Base-by-base conservation (phyloP, 2,329 filamentous ascomycete species). In the Samsoniella hepiali region DNA sequence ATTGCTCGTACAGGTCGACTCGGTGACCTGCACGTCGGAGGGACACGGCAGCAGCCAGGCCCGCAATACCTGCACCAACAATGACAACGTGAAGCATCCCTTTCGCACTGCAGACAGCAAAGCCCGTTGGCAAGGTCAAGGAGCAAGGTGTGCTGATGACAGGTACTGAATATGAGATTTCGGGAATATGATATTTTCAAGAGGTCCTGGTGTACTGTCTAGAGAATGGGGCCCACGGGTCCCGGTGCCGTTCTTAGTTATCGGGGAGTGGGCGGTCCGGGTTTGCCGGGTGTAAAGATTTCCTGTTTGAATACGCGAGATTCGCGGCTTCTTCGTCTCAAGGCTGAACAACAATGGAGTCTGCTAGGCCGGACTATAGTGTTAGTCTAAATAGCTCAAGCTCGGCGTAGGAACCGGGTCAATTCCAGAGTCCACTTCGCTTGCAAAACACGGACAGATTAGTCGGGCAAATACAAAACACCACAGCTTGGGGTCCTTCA, bases 1-100 rank as follows among this genome's bases (percentile, higher is more conserved):
- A 78, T n/a, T 62, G 17, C 22, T 62, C 59, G 42, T 62, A 56
- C 5, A 62, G 13, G 1, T 49, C n/a, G 9, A 62, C 59, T 3
- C 9, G 31, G 31, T 56, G 59, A 8, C 59, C 59, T 17, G 59
- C 59, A 10, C 59, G 50, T 8, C 59, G 59, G 8, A 62, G 59
- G 5, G 59, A 62, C 8, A 62, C 51, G 50, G 59, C 72, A 5
- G 75, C 70, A 0, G 71, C 67, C 27, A 78, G 72, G 32, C 76
- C 76, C 10, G 74, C 72, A 32, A 77, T 75, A 34, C 76, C 76
- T 22, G 72, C 76, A n/a, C 76, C 76, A 17, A 74, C 69, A 9
- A 78, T 67, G 47, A 72, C 62, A 27, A 74, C 67, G 36, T 72
- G 62, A 17, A 74, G 68, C 67, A 68, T 67, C 29, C 15, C 42